Conservation (phyloP, 2,329 filamentous ascomycete species). For the Diaporthe longicolla region DNA sequence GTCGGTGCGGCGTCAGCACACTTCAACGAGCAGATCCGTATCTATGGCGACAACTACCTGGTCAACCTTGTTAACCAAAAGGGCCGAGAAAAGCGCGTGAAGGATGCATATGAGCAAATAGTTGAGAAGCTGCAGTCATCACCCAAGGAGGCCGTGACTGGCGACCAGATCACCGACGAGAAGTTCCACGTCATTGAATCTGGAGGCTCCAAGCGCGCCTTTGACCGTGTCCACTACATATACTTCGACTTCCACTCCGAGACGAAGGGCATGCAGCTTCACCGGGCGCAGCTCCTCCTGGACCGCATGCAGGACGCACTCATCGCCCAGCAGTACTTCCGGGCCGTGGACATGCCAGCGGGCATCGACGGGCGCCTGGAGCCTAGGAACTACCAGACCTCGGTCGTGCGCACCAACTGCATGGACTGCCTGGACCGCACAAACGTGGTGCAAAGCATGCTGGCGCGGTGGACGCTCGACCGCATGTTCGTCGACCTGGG, state of each 20-base stretch:
- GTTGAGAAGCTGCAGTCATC: conserved; percentile 81
- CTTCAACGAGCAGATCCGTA: conserved; percentile 91
- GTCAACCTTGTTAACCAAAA: conserved; percentile 98
- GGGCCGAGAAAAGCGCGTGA: conserved; percentile 89
- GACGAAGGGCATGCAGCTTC: conserved; percentile 94
- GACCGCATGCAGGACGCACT: conserved; percentile 85
- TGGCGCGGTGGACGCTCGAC: conserved; percentile 89
- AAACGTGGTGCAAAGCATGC: conserved; percentile 98
- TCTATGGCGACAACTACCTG: conserved; percentile 97
- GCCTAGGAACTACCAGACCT: conserved; percentile 84
- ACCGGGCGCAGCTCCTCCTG: conserved; percentile 88
- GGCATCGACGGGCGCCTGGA: conserved; percentile 80
- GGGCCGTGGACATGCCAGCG: conserved; percentile 87
- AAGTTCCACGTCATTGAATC: conserved; percentile 85
- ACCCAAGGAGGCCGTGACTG: conserved; percentile 75
- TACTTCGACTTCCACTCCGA: conserved; percentile 99
- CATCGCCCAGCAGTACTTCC: conserved; percentile 89
- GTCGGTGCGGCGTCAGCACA: conserved; percentile 85
- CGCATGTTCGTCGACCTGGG: conserved; percentile 90
- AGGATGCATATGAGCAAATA: conserved; percentile 94
- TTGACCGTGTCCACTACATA: conserved; percentile 92
- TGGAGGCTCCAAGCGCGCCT: conserved; percentile 69
- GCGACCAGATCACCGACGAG: conserved; percentile 79
- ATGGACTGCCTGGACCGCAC: conserved; percentile 99
- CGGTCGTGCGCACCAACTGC: conserved; percentile 96